These are phyloP conservation scores for Globisporangium yorkense DNA, from an alignment of 352 stramenopile species.

Conservation along the genomic window DNA sequence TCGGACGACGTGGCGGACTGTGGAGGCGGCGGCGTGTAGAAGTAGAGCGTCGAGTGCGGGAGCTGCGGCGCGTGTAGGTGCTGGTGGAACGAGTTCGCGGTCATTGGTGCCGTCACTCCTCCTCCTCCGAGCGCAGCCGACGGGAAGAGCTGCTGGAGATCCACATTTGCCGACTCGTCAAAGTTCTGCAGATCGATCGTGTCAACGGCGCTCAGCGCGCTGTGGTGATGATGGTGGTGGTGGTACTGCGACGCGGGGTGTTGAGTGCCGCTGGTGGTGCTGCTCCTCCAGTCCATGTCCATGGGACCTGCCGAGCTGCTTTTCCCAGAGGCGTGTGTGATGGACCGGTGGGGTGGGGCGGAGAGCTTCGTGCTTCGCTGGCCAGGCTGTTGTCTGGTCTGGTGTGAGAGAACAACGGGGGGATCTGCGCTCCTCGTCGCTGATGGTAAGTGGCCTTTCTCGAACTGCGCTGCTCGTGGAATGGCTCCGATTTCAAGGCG, in stretches of 20 bases:
- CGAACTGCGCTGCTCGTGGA: constrained; percentile 6
- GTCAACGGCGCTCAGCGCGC: constrained; percentile 7
- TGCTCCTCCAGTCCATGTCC: constrained; percentile 23
- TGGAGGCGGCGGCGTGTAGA: constrained; percentile 7
- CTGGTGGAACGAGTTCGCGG: constrained; percentile 2
- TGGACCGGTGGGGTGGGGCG: not conserved
- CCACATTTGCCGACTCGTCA: constrained; percentile 12
- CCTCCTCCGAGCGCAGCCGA: not conserved
- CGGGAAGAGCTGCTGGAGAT: constrained; percentile 18
- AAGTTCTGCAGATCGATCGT: constrained; percentile 17
- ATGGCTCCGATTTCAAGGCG: constrained; percentile 23
- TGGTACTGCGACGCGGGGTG: not conserved
- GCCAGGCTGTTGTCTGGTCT: not conserved
- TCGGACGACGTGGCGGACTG: constrained; percentile 2
- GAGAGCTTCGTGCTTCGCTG: no score
- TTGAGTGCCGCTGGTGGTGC: not conserved
- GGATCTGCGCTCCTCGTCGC: constrained; percentile 6
- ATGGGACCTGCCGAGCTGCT: constrained; percentile 6
- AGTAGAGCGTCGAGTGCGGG: constrained; percentile 1
- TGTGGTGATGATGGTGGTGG: not conserved
- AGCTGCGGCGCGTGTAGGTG: constrained; percentile 1
- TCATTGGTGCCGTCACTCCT: not conserved
- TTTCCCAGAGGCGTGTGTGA: constrained; percentile 8
- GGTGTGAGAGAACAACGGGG: not conserved
- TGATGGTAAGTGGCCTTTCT: constrained; percentile 5